Base-by-base conservation (phyloP, 148 eudicot genomes). In the Dianthus caryophyllus region DNA sequence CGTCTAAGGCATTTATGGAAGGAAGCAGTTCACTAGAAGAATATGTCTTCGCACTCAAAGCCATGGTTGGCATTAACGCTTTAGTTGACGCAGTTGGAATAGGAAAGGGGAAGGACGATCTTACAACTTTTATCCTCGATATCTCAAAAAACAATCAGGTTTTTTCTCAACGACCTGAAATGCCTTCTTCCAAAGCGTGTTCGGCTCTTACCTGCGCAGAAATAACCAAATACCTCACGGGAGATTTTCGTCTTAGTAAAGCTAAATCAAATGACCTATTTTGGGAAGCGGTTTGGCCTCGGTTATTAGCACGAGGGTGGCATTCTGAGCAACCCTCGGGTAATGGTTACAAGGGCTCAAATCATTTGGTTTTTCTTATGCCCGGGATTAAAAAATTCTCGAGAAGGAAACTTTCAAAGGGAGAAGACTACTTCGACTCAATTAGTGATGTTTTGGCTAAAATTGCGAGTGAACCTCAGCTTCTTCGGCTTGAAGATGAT, bases 231-330 rank as follows among this genome's bases (percentile, higher is more conserved):
- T 87, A 75, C 62, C 76, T 92, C 24, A 92, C 84, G 0, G 97
- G 94, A 52, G 94, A 83, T 71, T 82, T 78, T 68, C 77, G 96
- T 31, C 74, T 93, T 38, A 93, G 96, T 82, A 93, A 93, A 81
- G 87, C 95, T 50, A 76, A 82, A 27, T 86, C 96, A 16, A 82
- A 75, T 69, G 96, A 93, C 69, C 71, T 93, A 55, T 93, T 93
- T 69, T 90, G 97, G 98, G 98, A 93, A 81, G 98, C 98, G 14
- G 87, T 90, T 62, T 93, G 97, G 98, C 98, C 98, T 13, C 98
- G 98, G 54, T 77, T 93, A 69, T 78, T 93, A 57, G 97, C 87
- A 41, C 78, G 84, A 75, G 98, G 98, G 15, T 93, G 98, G 98
- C 88, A 84, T 69, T 93, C 98, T 17, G 96, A 87, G 84, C 81